These are phyloP conservation scores for Telfairia occidentalis DNA, from an alignment of 331 rosid genomes.

Conservation along the genomic window DNA sequence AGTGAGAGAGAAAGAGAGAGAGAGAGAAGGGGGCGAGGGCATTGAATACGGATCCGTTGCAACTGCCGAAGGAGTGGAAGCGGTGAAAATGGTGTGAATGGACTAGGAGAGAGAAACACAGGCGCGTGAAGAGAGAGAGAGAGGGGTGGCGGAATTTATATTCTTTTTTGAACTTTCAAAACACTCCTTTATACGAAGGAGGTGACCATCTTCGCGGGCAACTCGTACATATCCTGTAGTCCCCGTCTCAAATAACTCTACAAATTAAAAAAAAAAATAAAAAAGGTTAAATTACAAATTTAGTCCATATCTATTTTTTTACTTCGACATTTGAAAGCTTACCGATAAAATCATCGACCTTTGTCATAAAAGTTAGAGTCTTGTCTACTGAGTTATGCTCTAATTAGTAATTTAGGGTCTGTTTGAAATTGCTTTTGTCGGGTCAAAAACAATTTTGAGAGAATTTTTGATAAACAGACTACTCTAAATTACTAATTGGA, in stretches of 20 bases:
- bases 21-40: background rate
- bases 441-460: no score
- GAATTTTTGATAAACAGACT: no score
- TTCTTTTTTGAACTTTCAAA: conserved; percentile 80
- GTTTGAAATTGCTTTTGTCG: no score
- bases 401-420: no score
- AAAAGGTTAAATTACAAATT: no score
- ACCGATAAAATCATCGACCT: no score
- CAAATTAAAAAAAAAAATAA: no score
- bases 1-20: background rate
- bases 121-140: conserved; percentile 6
- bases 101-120: background rate
- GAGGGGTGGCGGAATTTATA: conserved; percentile 9
- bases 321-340: no score
- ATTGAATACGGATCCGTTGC: conserved; percentile 4
- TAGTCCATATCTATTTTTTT: no score
- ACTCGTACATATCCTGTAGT: background rate
- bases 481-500: no score
- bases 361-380: no score
- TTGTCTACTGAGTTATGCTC: no score
- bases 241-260: background rate
- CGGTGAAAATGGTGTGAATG: conserved; percentile 13
- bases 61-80: conserved; percentile 15
- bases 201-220: conserved; percentile 11
- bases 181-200: conserved; percentile 12